Evolutionary conservation across 352 stramenopile genomes (phyloP).

Genomic region (Globisporangium camurandrum): DNA sequence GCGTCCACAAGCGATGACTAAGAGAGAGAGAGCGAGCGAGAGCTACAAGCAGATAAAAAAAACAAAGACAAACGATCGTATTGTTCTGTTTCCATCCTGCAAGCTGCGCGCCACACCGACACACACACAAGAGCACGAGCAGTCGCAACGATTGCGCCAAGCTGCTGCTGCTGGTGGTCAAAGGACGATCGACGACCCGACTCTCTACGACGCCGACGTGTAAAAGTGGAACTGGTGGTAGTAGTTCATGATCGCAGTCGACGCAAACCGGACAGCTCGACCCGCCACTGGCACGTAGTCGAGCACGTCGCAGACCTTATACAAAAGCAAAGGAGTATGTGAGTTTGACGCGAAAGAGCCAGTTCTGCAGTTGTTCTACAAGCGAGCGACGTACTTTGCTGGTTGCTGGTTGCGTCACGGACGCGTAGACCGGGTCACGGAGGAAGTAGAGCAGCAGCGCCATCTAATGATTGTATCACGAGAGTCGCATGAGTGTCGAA

Average conservation of each 20-base stretch:
- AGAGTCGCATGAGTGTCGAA: background rate
- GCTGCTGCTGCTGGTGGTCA: background rate
- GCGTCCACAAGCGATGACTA: constrained; percentile 8
- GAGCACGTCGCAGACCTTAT: constrained; percentile 41
- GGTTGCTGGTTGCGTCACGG: constrained; percentile 54
- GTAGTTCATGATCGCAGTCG: constrained; percentile 67
- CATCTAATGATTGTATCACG: too few relatives aligned
- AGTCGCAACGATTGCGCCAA: too few relatives aligned
- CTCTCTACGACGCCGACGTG: constrained; percentile 79
- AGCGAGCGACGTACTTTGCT: constrained; percentile 48
- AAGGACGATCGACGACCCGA: too few relatives aligned
- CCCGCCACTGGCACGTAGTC: constrained; percentile 64
- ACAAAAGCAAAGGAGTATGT: background rate
- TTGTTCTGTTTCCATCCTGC: too few relatives aligned
- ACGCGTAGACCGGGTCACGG: constrained; percentile 65
- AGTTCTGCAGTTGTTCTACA: background rate
- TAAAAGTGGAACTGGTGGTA: constrained; percentile 88
- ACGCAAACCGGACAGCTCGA: constrained; percentile 63
- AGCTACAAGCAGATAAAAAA: too few relatives aligned
- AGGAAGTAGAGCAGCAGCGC: constrained; percentile 78
- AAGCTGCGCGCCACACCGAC: too few relatives aligned
- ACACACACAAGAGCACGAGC: too few relatives aligned
- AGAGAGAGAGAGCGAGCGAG: background rate
- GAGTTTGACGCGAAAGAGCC: background rate
- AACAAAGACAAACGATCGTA: too few relatives aligned